phyloP scores from a whole-genome alignment of 257 asterid species.

The Solanum clarkiae region DNA sequence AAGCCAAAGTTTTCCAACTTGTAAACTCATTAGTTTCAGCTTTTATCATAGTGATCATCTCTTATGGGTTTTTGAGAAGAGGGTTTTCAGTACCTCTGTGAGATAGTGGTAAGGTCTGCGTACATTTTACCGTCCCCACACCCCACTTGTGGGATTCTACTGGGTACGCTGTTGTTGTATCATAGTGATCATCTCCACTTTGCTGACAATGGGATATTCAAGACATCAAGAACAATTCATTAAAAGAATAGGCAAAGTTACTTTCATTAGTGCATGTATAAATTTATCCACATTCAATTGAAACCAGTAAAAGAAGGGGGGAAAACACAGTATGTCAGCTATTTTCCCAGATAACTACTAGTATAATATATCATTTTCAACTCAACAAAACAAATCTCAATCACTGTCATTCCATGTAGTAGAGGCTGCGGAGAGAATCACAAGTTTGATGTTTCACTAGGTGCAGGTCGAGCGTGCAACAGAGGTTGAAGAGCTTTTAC shows the following conservation, averaged over 20 bases:
- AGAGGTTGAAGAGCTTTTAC: constrained; percentile 79
- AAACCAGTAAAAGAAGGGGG: background rate
- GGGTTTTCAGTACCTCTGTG: too few relatives aligned
- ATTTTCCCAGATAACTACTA: background rate
- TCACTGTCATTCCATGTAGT: background rate
- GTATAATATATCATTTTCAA: background rate
- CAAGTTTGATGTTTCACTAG: constrained; percentile 17
- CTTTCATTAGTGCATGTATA: background rate
- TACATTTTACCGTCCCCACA: too few relatives aligned
- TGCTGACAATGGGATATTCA: background rate
- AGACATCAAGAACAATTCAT: background rate
- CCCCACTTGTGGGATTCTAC: too few relatives aligned
- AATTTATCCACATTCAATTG: background rate
- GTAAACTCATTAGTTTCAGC: background rate
- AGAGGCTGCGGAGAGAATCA: background rate
- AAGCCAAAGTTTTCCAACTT: background rate
- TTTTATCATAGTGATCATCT: background rate
- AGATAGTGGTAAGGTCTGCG: too few relatives aligned
- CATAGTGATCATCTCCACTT: background rate
- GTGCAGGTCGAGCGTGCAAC: constrained; percentile 50
- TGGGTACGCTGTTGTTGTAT: too few relatives aligned
- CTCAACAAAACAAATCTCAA: background rate
- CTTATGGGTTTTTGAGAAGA: too few relatives aligned
- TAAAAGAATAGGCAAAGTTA: background rate
- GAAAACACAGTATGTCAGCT: background rate